Evolutionary conservation across 2,329 filamentous ascomycete species (phyloP), one percentile per base, ranked within the genome.

Genomic region (Hysterium pulicare): DNA sequence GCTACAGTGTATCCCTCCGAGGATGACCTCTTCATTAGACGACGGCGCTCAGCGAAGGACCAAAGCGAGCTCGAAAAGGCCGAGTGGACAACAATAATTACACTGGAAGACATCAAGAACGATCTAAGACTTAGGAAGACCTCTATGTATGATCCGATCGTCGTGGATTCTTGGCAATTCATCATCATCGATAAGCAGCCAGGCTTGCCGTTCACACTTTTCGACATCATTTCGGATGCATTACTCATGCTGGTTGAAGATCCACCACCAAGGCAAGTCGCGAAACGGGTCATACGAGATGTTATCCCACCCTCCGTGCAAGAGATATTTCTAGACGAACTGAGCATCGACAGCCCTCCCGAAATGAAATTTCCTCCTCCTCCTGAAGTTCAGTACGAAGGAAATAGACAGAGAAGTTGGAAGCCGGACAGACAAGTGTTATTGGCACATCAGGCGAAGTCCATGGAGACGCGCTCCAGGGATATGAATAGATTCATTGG

Each of bases 131-230:
- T 38, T 9, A 28, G 24, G 23, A 38, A 38, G 19, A 54, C 44
- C 0, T 46, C 51, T 0, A 60, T 59, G 53, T 61, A 60, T 16
- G 57, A 62, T n/a, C 55, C 58, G 0, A 59, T 62, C 3, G 53
- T 59, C 0, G 55, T 58, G 0, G 58, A 61, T 16, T 62, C 59
- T 0, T 62, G 58, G 59, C 55, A 61, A 11, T 61, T 62, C 42
- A 59, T 61, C 23, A 55, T 62, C 32, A 58, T 62, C 23, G 58
- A 61, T 19, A 48, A 50, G n/a, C 48, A 58, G 15, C 47, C 48
- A 4, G 54, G 55, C 0, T 26, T 54, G 4, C 54, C 59, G 0
- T 62, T 62, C 11, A 32, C 48, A 5, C 44, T 62, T 1, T 51
- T 61, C 3, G 55, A 61, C 10, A 60, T 60, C 13, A 16, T 62